phyloP scores from a whole-genome alignment of 225 moss, liverwort and hornwort genomes.

The Thuidium tamariscinum region DNA sequence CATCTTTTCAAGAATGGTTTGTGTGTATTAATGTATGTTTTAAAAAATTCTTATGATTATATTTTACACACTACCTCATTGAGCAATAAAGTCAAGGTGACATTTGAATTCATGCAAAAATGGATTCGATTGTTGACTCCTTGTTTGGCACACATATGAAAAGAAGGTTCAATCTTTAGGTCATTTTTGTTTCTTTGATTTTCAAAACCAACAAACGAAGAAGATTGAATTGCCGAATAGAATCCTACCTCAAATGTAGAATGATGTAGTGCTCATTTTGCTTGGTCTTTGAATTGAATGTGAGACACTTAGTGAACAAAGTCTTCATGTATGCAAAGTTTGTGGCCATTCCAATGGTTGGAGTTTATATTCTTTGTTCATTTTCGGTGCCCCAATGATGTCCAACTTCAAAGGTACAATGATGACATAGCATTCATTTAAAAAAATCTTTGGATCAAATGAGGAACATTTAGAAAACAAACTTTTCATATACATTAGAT shows the following conservation, averaged over 20 bases:
- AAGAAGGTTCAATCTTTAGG: fast-evolving
- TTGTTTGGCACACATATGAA: neutral
- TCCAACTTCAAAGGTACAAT: neutral
- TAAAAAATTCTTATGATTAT: neutral
- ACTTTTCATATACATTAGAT: fast-evolving
- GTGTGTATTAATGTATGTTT: neutral
- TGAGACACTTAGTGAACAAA: fast-evolving
- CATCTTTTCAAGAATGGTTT: neutral
- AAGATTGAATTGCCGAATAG: fast-evolving
- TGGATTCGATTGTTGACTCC: neutral
- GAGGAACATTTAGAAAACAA: fast-evolving
- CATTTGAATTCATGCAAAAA: neutral
- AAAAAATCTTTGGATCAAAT: fast-evolving
- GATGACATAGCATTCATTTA: no score
- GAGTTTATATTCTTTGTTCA: fast-evolving
- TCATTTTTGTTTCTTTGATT: neutral
- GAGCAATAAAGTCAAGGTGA: neutral
- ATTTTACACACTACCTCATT: no score
- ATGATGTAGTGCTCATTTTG: fast-evolving
- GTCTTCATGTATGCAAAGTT: neutral
- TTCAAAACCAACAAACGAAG: neutral
- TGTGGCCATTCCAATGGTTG: neutral
- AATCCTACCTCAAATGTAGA: neutral
- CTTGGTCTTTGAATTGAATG: fast-evolving
- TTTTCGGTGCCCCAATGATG: neutral